Base-by-base conservation (phyloP, 108 stramenopile genomes). In the Nitzschia putrida region DNA sequence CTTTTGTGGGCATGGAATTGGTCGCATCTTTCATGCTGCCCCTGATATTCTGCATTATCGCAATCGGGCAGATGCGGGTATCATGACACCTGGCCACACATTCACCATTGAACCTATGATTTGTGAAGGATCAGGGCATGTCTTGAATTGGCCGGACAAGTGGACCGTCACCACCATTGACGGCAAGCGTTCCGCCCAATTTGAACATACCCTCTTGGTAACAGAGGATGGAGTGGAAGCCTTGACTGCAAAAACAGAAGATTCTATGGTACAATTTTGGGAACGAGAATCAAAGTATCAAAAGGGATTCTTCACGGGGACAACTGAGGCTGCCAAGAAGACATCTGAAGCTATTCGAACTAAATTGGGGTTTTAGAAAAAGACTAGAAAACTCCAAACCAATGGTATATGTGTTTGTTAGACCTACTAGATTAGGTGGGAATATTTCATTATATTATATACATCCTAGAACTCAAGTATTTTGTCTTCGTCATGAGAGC, bases 101-200 rank as follows among this genome's bases (percentile, higher is more conserved):
- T 97, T 99, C 83, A 99, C 99, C 18, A 98, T 99, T 69, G 99
- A 99, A 80, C 99, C 99, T 4, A 98, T 98, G 97, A 97, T 99
- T 71, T 95, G 93, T 58, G 94, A 97, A 71, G 97, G 97, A 23
- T 70, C 69, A 0, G 64, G 72, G 39, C 66, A 78, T 66, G 64
- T 64, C 7, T 40, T 83, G 21, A 79, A 37, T 21, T 99, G 99
- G 97, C 80, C 86, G 12, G 99, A 99, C 77, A 87, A 90, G 58
- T 99, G 99, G 99, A 99, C 99, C 20, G 96, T 90, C 0, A 88
- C 89, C 2, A 95, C 94, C 10, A 53, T 61, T 12, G 91, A 95
- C 77, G 94, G 94, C 5, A 73, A 73, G 39, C 71, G 89, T 53
- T 87, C 88, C 40, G 93, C 95, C 18, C 95, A 96, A 69, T 96